phyloP scores from a whole-genome alignment of 306 rosid genomes.

The Vigna unguiculata region DNA sequence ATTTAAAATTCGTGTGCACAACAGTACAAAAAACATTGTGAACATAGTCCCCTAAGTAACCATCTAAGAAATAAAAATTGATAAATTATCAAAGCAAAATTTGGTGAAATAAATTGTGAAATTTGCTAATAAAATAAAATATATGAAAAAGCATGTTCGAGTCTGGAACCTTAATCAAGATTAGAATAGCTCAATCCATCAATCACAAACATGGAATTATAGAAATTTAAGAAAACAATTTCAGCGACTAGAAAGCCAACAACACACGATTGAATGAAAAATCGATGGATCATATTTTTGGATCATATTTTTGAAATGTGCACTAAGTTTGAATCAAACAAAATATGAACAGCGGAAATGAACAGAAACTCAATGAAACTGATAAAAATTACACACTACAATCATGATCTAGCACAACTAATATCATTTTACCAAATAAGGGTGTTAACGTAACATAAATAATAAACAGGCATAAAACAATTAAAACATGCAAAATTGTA shows the following conservation, averaged over 20 bases:
- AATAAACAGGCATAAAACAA: neutral
- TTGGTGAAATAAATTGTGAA: neutral
- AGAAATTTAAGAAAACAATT: neutral
- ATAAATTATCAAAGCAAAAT: neutral
- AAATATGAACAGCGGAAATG: neutral
- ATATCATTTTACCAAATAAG: neutral
- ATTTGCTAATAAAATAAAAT: neutral
- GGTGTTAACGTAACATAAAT: neutral
- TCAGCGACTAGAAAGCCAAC: too few relatives aligned
- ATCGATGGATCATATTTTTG: too few relatives aligned
- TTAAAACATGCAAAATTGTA: conserved; percentile 9
- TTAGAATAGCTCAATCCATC: neutral
- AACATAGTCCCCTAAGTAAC: neutral
- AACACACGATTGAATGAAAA: neutral
- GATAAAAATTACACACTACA: neutral
- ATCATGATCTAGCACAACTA: neutral
- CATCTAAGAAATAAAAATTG: neutral
- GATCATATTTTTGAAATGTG: too few relatives aligned
- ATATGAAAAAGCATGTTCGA: neutral
- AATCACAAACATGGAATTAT: neutral
- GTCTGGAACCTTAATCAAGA: neutral
- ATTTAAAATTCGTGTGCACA: neutral
- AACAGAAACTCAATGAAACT: too few relatives aligned
- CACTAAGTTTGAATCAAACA: neutral
- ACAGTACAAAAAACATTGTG: neutral